Percentiles rank a stretch among this genome's conserved stretches.
Conservation (phyloP, 2,329 filamentous ascomycete species). For the Aciculosporium take region DNA sequence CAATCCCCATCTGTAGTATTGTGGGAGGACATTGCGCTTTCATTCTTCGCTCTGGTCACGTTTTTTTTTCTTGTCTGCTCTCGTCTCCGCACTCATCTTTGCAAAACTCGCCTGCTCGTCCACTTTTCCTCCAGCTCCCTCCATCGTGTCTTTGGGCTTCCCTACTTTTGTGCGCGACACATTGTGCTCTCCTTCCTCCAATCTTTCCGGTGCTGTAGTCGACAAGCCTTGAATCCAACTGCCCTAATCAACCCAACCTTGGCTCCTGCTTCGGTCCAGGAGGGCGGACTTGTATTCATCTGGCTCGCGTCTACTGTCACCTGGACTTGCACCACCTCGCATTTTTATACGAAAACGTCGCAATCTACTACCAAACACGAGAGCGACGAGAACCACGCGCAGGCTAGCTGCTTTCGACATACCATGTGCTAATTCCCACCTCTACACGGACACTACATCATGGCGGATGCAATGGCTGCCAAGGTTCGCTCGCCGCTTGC, state of each 20-base stretch:
- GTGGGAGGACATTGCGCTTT: constrained; percentile 1
- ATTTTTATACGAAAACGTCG: neutral
- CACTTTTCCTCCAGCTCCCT: neutral
- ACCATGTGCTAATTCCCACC: constrained; percentile 22
- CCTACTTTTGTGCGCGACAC: neutral
- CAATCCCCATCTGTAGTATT: neutral
- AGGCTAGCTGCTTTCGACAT: constrained; percentile 9
- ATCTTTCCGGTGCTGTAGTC: neutral
- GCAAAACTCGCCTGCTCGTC: constrained; percentile 1
- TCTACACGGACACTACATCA: constrained; percentile 11
- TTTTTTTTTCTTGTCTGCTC: constrained; percentile 1
- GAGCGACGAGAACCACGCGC: constrained; percentile 5
- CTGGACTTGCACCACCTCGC: neutral
- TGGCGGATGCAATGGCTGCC: constrained; percentile 19
- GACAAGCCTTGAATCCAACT: neutral
- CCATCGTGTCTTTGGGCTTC: neutral
- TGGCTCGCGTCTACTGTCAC: constrained; percentile 1
- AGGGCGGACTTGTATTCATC: neutral
- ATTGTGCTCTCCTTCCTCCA: neutral
- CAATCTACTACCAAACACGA: constrained; percentile 3
- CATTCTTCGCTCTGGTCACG: constrained; percentile 6
- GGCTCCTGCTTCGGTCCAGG: constrained; percentile 2
- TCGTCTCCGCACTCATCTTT: neutral
- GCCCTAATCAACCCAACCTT: neutral
- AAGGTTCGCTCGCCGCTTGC: constrained; percentile 27